Base-by-base conservation (phyloP, 768 basidiomycete genomes). In the Termitomyces sp. region DNA sequence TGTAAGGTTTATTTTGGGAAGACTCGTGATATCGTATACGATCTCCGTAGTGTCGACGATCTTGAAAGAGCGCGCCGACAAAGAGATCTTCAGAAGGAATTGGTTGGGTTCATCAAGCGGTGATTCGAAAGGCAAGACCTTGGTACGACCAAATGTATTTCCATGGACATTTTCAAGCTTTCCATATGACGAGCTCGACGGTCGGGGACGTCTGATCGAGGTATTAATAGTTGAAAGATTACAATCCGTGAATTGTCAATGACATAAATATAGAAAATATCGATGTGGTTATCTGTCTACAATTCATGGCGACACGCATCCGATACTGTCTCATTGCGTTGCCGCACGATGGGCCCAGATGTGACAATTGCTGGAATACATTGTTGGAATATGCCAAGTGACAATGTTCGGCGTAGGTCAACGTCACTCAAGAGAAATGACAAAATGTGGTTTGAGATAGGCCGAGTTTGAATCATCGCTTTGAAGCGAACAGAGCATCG, bases 11-110 rank as follows among this genome's bases (percentile, higher is more conserved):
- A 95, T 73, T 95, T 95, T 75, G 93, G 94, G 38, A 97, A 98
- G 77, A 98, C 96, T 48, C 88, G 91, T 61, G 95, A 99, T 69
- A 86, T 99, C 54, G 87, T 97, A 17, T 90, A 90, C 65, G 95
- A 97, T 68, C 81, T 99, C 53, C 83, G 96, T 49, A 93, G 90
- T 61, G 75, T 91, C 35, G 90, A 90, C 48, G 92, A 96, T 63
- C 77, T 95, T 49, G 93, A 92, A 68, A 85, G 86, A 66, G 86
- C 87, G 50, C 82, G 86, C 57, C 82, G 82, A 69, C 90, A 95
- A 70, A 83, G 85, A 54, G 89, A 94, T 63, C 74, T 98, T 51
- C 92, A 97, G 75, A 92, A 89, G 64, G 95, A 98, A 71, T 80
- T 98, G 53, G 90, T 87, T 46, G 89, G 91, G 16, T 84, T 92